A percentile compares a stretch with the other conserved stretches of the same genome.
Evolutionary conservation across 129 eudicot species (phyloP).

Genomic region (sunflower (Helianthus annuus)): DNA sequence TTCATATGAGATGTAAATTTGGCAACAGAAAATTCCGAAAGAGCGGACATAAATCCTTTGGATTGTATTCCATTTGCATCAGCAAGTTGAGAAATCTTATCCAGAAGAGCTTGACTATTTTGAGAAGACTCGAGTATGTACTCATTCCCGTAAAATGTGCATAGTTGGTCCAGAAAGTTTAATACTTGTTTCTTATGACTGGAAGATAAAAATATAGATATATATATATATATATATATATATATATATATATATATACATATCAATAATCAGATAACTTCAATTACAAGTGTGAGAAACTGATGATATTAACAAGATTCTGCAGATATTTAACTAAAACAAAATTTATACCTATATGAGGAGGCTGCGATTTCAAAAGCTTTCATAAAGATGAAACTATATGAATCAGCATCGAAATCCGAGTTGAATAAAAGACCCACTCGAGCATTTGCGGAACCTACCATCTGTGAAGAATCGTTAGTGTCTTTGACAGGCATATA

Average conservation of each 20-base stretch:
- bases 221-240: too few species aligned
- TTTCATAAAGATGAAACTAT: conserved; percentile 63
- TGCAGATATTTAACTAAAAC: background rate
- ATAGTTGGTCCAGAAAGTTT: conserved; percentile 75
- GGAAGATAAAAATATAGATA: conserved; percentile 29
- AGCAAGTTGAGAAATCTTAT: conserved; percentile 68
- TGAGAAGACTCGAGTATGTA: conserved; percentile 28
- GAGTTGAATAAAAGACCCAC: conserved; percentile 70
- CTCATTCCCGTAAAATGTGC: conserved; percentile 47
- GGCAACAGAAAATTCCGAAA: conserved; percentile 55
- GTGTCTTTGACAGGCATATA: background rate
- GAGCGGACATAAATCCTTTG: conserved; percentile 54
- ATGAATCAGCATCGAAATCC: conserved; percentile 43
- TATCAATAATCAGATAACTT: background rate
- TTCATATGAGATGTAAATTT: conserved; percentile 52
- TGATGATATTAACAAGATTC: background rate
- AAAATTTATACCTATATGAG: conserved; percentile 58
- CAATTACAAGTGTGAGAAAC: background rate
- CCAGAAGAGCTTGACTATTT: conserved; percentile 53
- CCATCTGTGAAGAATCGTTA: conserved; percentile 51
- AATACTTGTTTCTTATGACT: conserved; percentile 84
- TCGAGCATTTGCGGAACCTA: conserved; percentile 68
- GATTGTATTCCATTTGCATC: conserved; percentile 67
- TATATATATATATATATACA: too few species aligned
- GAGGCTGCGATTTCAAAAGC: conserved; percentile 61